Conservation (phyloP, 441 rosid species). For the Corymbia calophylla region DNA sequence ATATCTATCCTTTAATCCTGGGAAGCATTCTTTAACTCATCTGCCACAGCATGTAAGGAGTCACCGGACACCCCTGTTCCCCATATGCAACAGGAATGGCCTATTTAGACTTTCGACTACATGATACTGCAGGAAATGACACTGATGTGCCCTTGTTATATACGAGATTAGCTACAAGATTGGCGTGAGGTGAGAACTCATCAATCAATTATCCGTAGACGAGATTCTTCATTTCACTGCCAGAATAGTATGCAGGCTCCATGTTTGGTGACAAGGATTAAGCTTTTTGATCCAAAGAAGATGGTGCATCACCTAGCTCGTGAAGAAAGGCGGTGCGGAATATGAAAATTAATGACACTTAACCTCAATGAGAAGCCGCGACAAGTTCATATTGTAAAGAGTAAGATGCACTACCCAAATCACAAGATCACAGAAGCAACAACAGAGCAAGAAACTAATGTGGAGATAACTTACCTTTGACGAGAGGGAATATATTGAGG, state of each 20-base stretch:
- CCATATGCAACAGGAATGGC: neutral
- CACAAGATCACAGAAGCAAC: neutral
- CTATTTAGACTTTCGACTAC: neutral
- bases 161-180: neutral
- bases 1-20: neutral
- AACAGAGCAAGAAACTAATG: neutral
- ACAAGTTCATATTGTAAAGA: neutral
- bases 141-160: neutral
- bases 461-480: constrained; percentile 28
- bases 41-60: neutral
- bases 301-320: neutral
- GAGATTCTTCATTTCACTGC: neutral
- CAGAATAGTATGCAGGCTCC: neutral
- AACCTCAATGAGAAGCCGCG: neutral
- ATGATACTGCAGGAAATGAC: neutral
- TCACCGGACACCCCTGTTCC: neutral
- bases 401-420: neutral
- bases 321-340: neutral
- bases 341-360: neutral
- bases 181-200: neutral
- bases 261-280: neutral
- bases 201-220: neutral
- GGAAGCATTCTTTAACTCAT: neutral
- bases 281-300: neutral
- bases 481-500: constrained; percentile 43